phyloP scores from a whole-genome alignment of 352 stramenopile genomes.

The Pythium grandisporangium region DNA sequence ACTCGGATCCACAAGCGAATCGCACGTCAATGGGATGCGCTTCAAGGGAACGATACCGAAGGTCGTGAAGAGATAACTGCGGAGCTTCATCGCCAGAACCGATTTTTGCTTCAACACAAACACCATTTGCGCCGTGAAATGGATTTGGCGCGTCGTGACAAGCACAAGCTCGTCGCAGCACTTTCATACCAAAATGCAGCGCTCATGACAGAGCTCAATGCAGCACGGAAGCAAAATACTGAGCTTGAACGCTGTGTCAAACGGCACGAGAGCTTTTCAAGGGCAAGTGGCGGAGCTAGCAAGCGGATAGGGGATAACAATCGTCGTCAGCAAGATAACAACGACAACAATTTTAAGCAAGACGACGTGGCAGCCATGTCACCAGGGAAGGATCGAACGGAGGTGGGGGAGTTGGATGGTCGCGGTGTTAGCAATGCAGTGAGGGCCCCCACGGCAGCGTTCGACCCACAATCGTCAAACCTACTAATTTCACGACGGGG shows the following conservation, averaged over 20 bases:
- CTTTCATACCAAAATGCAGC: slow-evolving; percentile 64
- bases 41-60: slow-evolving; percentile 43
- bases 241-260: slow-evolving; percentile 42
- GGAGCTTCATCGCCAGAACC: slow-evolving; percentile 67
- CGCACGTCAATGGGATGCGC: slow-evolving; percentile 32
- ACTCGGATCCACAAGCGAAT: slow-evolving; percentile 59
- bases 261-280: neutral
- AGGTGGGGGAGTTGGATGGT: too few relatives aligned
- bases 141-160: slow-evolving; percentile 47
- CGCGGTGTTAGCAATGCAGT: too few relatives aligned
- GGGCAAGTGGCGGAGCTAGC: too few relatives aligned
- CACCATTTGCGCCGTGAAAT: slow-evolving; percentile 58
- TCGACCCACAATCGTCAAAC: too few relatives aligned
- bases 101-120: slow-evolving; percentile 64
- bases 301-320: too few relatives aligned
- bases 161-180: slow-evolving; percentile 59
- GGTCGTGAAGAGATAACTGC: slow-evolving; percentile 45
- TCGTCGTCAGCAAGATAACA: too few relatives aligned
- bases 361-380: too few relatives aligned
- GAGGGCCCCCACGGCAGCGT: too few relatives aligned
- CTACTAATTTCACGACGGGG: too few relatives aligned
- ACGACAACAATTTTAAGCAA: too few relatives aligned
- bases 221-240: slow-evolving; percentile 46
- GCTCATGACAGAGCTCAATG: slow-evolving; percentile 58
- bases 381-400: too few relatives aligned